A percentile compares a stretch with the other conserved stretches of the same genome.
Conservation (phyloP, 2,329 filamentous ascomycete species). For the Fusarium cicatricum region DNA sequence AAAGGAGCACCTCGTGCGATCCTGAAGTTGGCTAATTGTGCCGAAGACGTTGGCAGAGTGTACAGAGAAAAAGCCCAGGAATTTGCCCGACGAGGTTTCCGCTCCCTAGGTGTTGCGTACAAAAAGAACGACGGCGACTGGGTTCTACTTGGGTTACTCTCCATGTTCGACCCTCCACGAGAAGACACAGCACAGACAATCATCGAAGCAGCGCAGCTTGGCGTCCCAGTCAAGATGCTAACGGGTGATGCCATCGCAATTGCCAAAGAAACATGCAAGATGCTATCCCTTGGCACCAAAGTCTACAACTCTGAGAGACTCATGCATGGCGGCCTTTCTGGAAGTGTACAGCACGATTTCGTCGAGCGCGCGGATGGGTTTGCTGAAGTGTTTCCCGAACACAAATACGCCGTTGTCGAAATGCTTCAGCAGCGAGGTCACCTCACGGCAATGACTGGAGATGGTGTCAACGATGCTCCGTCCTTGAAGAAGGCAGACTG, state of each 20-base stretch:
- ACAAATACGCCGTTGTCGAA: slow-evolving; percentile 23
- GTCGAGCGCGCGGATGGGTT: slow-evolving; percentile 27
- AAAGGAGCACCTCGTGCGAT: slow-evolving; percentile 20
- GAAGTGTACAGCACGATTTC: slow-evolving; percentile 26
- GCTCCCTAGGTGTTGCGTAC: slow-evolving; percentile 23
- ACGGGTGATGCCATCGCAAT: slow-evolving; percentile 26
- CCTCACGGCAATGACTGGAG: slow-evolving; percentile 22
- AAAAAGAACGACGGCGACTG: slow-evolving; percentile 28
- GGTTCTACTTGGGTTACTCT: slow-evolving; percentile 15
- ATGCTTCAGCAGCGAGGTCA: slow-evolving; percentile 23
- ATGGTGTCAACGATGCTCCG: slow-evolving; percentile 19
- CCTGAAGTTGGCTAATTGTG: slow-evolving; percentile 10
- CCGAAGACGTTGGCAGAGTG: slow-evolving; percentile 3
- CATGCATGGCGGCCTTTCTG: slow-evolving; percentile 11
- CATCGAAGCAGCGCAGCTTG: slow-evolving; percentile 18
- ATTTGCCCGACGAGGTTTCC: slow-evolving; percentile 22
- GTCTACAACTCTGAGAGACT: slow-evolving; percentile 22
- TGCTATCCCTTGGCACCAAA: slow-evolving; percentile 17
- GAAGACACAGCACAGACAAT: slow-evolving; percentile 23
- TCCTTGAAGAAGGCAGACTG: slow-evolving; percentile 20
- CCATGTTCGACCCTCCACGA: slow-evolving; percentile 23
- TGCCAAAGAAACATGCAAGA: slow-evolving; percentile 27
- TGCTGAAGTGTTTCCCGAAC: slow-evolving; percentile 19
- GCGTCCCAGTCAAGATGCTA: slow-evolving; percentile 22
- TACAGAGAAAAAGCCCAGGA: slow-evolving; percentile 26